Conservation (phyloP, 768 basidiomycete genomes). For the Boletales sp. region DNA sequence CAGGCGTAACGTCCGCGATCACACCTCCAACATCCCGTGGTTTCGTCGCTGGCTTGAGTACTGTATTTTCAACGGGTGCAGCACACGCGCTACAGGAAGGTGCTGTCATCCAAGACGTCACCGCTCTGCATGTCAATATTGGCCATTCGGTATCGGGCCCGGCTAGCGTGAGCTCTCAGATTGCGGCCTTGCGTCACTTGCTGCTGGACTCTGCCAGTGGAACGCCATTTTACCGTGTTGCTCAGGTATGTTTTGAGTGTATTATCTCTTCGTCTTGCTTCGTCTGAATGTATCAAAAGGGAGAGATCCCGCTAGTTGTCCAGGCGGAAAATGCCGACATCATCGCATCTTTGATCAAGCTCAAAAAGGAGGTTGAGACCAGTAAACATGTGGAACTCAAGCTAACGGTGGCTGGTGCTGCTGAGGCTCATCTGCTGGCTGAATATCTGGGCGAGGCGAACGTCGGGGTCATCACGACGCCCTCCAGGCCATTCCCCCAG, state of each 20-base stretch:
- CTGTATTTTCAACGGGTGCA: constrained; percentile 54
- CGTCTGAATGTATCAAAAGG: constrained; percentile 36
- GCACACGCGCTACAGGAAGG: constrained; percentile 51
- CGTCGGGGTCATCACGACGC: constrained; percentile 67
- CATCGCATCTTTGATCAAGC: constrained; percentile 69
- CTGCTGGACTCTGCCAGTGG: constrained; percentile 37
- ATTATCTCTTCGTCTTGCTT: neutral
- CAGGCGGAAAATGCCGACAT: constrained; percentile 75
- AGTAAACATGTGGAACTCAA: constrained; percentile 41
- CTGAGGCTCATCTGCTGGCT: constrained; percentile 72
- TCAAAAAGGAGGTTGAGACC: constrained; percentile 63
- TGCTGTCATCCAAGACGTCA: constrained; percentile 58
- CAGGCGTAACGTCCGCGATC: constrained; percentile 62
- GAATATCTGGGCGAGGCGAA: constrained; percentile 62
- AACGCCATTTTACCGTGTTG: constrained; percentile 39
- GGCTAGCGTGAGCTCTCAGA: constrained; percentile 74
- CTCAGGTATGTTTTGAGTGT: constrained; percentile 33
- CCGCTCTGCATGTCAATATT: constrained; percentile 61
- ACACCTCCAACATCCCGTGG: constrained; percentile 50
- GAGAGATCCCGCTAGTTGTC: constrained; percentile 70
- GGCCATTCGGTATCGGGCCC: constrained; percentile 37
- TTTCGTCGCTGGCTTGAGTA: constrained; percentile 55
- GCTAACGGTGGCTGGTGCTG: constrained; percentile 62
- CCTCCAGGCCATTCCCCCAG: constrained; percentile 67
- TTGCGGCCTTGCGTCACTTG: constrained; percentile 66